These are phyloP conservation scores for Vaccinium darrowii DNA, from an alignment of 148 eudicot genomes.

Conservation along the genomic window DNA sequence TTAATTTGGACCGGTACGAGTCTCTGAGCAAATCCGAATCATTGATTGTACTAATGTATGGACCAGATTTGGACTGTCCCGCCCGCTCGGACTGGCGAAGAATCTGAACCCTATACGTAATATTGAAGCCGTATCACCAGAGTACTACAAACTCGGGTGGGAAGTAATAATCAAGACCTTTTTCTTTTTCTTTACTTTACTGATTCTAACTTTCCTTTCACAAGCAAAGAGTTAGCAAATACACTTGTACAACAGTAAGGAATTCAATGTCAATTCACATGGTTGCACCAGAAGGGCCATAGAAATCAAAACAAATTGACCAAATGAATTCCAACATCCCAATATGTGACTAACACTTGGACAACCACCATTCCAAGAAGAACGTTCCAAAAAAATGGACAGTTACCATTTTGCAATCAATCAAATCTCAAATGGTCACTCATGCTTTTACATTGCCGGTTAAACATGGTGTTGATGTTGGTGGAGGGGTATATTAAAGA, in stretches of 20 bases:
- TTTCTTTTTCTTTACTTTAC: conserved; percentile 15
- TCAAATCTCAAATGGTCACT: background rate
- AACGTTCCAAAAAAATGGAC: background rate
- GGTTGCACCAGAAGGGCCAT: background rate
- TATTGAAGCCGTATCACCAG: background rate
- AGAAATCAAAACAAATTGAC: conserved; percentile 1
- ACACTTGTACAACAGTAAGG: background rate
- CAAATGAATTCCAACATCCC: conserved; percentile 7
- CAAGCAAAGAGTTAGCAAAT: conserved; percentile 28
- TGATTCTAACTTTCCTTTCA: conserved; percentile 12
- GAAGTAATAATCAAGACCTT: conserved; percentile 27
- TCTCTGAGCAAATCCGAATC: too few species aligned
- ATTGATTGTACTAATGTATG: too few species aligned
- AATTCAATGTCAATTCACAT: background rate
- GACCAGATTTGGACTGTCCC: too few species aligned
- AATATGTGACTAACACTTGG: background rate
- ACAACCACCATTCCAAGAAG: background rate
- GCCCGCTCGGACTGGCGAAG: too few species aligned
- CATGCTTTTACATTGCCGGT: background rate
- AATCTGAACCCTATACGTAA: background rate
- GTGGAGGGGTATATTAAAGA: too few species aligned
- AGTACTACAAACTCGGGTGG: conserved; percentile 15
- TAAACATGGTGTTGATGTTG: background rate
- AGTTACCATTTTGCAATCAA: conserved; percentile 15
- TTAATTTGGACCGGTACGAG: too few species aligned